Percentiles rank a stretch among this genome's conserved stretches.
These are phyloP conservation scores for Amylocarpus encephaloides DNA, from an alignment of 2,329 filamentous ascomycete genomes.

Conservation along the genomic window DNA sequence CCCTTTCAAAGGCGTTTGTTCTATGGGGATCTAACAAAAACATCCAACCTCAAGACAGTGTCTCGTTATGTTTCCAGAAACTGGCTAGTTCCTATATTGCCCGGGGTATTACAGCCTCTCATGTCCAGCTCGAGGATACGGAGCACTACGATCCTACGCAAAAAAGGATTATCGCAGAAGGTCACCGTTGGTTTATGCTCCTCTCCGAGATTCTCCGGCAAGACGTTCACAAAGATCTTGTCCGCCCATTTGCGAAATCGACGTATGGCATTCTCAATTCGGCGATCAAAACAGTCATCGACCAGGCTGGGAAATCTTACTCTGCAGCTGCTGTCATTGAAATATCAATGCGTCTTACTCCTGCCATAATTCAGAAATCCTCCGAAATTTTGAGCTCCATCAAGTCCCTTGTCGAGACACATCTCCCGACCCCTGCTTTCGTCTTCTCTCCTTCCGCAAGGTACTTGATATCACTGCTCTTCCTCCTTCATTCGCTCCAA, in stretches of 20 bases:
- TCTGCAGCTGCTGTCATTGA: conserved; percentile 55
- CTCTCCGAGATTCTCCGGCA: conserved; percentile 32
- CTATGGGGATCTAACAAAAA: conserved; percentile 38
- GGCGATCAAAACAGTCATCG: conserved; percentile 43
- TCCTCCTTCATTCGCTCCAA: conserved; percentile 43
- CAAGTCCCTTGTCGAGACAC: conserved; percentile 44
- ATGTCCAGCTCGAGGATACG: conserved; percentile 62
- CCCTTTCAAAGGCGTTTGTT: conserved; percentile 39
- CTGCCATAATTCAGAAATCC: conserved; percentile 35
- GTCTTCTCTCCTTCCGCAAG: conserved; percentile 62
- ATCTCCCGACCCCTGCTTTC: conserved; percentile 49
- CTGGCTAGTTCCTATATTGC: conserved; percentile 57
- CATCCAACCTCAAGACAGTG: conserved; percentile 39
- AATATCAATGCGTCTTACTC: conserved; percentile 41
- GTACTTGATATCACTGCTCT: conserved; percentile 60
- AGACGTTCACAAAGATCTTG: conserved; percentile 14
- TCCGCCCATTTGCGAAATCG: conserved; percentile 12
- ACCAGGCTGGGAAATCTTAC: conserved; percentile 59
- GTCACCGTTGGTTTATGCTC: conserved; percentile 57
- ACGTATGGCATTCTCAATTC: conserved; percentile 20
- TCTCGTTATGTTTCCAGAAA: conserved; percentile 54
- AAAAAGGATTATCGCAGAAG: conserved; percentile 51
- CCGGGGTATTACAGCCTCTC: conserved; percentile 67
- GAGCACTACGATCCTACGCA: conserved; percentile 1
- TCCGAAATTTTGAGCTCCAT: conserved; percentile 41